Conservation (phyloP, 495 filamentous ascomycete species). For the Venustampulla echinocandica region DNA sequence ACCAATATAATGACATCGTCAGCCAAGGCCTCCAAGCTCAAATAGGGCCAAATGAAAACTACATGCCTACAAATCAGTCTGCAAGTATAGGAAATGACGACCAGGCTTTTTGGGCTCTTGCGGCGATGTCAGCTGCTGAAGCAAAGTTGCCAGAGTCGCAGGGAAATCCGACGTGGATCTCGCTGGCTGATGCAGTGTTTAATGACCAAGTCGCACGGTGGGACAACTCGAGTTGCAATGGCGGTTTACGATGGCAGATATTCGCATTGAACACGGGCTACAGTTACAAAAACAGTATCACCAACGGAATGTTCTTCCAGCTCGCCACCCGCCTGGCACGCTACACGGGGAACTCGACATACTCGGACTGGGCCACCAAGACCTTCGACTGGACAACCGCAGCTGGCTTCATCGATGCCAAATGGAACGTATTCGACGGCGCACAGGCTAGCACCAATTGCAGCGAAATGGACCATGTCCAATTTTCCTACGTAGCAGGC, state of each 20-base stretch:
- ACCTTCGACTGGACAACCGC: slow-evolving; percentile 59
- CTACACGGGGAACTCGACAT: slow-evolving; percentile 70
- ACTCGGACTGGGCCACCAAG: slow-evolving; percentile 64
- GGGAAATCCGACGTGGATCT: slow-evolving; percentile 61
- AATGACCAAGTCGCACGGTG: slow-evolving; percentile 64
- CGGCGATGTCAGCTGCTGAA: slow-evolving; percentile 66
- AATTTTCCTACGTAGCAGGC: slow-evolving; percentile 73
- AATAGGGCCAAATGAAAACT: slow-evolving; percentile 54
- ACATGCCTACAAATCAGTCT: slow-evolving; percentile 60
- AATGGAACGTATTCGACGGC: slow-evolving; percentile 62
- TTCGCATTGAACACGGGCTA: slow-evolving; percentile 74
- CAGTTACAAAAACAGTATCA: slow-evolving; percentile 71
- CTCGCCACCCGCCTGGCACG: slow-evolving; percentile 65
- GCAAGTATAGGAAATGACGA: slow-evolving; percentile 75
- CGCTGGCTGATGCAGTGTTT: slow-evolving; percentile 66
- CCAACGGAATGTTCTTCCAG: slow-evolving; percentile 74
- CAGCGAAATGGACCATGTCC: slow-evolving; percentile 47
- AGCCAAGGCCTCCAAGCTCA: slow-evolving; percentile 56
- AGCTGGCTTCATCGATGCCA: slow-evolving; percentile 50
- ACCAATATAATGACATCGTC: slow-evolving; percentile 53
- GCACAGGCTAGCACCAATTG: slow-evolving; percentile 44
- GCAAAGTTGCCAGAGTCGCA: slow-evolving; percentile 53
- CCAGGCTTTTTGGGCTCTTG: slow-evolving; percentile 72
- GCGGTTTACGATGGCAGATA: slow-evolving; percentile 82
- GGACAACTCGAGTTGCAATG: slow-evolving; percentile 58